Base-by-base conservation (phyloP, 345 rosid species). In the Dipteronia sinensis region DNA sequence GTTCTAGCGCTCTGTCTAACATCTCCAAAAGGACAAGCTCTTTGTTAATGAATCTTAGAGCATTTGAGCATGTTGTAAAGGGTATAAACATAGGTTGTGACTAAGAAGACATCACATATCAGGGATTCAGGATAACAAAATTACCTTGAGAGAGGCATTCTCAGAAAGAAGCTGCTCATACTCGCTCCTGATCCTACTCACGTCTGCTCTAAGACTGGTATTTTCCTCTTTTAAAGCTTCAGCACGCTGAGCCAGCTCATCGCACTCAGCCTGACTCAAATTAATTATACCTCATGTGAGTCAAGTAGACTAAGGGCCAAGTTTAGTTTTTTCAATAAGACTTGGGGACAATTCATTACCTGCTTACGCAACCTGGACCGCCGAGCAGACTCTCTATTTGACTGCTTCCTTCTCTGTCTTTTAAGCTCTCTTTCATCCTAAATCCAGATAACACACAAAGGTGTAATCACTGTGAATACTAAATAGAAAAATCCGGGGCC, bases 301-400 rank as follows among this genome's bases (percentile, higher is more conserved):
- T 22, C 64, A 27, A 73, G 31, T 10, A 13, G 65, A 70, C 38
- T 46, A 25, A 69, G 31, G 42, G 44, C 19, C 71, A 65, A 31
- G 20, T 3, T 65, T 7, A 34, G 6, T 56, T 42, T 34, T 67
- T 31, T 10, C 75, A 65, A 12, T 58, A 64, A 61, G 61, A 49
- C 23, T 29, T 2, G 2, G 61, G 47, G 25, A n/a, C 23, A 76
- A 49, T 82, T 77, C 19, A 53, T 59, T 88, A 96, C 99, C 99
- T 94, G 99, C 80, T 96, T 96, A 71, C 98, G 97, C 90, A 96
- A 84, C 79, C 99, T 89, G 62, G 99, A 96, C 55, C 97, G 89
- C 25, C 98, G 90, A 73, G 99, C 99, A 72, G 99, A 96, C 88
- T 96, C 99, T 85, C 99, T 87, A 83, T 96, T 96, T 70, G 99